Conservation (phyloP, 257 asterid genomes). For the Solanum sejunctum region DNA sequence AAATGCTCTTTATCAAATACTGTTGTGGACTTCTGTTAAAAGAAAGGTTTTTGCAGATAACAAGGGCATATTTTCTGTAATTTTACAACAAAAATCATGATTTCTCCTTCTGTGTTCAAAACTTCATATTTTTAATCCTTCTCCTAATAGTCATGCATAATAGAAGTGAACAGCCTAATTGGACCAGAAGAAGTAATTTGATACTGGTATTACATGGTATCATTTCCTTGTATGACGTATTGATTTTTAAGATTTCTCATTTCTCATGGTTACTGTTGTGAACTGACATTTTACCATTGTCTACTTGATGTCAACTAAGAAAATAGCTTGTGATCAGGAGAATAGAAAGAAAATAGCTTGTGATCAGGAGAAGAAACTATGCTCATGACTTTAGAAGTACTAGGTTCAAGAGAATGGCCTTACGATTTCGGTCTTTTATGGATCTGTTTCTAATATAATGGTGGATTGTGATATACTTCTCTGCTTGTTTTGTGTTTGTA, state of each 20-base stretch:
- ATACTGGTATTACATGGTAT: background rate
- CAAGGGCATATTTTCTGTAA: background rate
- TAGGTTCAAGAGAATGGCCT: background rate
- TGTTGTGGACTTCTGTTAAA: background rate
- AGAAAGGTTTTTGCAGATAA: background rate
- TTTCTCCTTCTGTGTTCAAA: background rate
- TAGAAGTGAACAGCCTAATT: background rate
- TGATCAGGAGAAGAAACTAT: background rate
- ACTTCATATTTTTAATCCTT: background rate
- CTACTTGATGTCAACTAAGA: background rate
- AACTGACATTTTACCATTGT: background rate
- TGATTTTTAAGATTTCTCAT: background rate
- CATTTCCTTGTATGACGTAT: background rate
- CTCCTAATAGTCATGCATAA: background rate
- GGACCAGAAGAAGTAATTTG: background rate
- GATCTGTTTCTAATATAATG: background rate
- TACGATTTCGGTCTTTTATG: background rate
- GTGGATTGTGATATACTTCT: background rate
- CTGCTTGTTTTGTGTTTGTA: background rate
- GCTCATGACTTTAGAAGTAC: background rate
- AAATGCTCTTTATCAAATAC: background rate
- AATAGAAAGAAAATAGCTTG: background rate
- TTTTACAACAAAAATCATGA: background rate
- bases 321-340: background rate
- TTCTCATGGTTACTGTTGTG: background rate